Percentiles rank a stretch among this genome's conserved stretches.
phyloP scores from a whole-genome alignment of 108 stramenopile genomes.

The Nitzschia palea region DNA sequence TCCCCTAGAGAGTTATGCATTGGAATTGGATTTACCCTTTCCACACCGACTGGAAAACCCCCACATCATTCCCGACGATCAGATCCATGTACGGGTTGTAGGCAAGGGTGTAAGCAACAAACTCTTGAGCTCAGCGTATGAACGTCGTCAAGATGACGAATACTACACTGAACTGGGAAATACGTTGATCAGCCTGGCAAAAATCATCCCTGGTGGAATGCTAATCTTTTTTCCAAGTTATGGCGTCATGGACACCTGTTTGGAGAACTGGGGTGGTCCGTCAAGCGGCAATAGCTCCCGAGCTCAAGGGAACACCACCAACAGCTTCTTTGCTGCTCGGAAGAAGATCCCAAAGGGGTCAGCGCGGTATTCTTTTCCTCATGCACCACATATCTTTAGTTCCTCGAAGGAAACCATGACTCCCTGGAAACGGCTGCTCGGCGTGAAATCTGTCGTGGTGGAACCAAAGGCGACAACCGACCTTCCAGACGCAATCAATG shows the following conservation, averaged over 20 bases:
- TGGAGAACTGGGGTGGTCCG: conserved; percentile 83
- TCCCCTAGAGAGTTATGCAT: conserved; percentile 88
- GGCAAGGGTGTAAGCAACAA: conserved; percentile 82
- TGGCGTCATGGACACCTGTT: conserved; percentile 76
- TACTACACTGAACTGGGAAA: conserved; percentile 93
- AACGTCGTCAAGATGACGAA: conserved; percentile 76
- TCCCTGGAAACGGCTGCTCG: conserved; percentile 76
- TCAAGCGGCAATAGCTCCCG: conserved; percentile 6
- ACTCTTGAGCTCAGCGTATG: conserved; percentile 80
- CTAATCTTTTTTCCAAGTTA: conserved; percentile 98
- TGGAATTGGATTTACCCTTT: conserved; percentile 91
- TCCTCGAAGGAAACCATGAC: conserved; percentile 29
- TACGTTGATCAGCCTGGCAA: conserved; percentile 76
- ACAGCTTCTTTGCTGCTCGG: conserved; percentile 51
- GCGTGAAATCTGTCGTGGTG: conserved; percentile 70
- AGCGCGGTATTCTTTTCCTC: conserved; percentile 46
- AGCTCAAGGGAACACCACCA: conserved; percentile 20
- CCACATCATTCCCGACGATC: conserved; percentile 89
- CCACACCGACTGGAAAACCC: conserved; percentile 88
- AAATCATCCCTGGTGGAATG: conserved; percentile 90
- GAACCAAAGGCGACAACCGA: conserved; percentile 84
- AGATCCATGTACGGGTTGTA: conserved; percentile 87
- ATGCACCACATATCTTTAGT: conserved; percentile 8
- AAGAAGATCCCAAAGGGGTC: conserved; percentile 22
- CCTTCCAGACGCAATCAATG: conserved; percentile 81